Evolutionary conservation across 768 basidiomycete species (phyloP).

Genomic region (Tylopilus rubrobrunneus): DNA sequence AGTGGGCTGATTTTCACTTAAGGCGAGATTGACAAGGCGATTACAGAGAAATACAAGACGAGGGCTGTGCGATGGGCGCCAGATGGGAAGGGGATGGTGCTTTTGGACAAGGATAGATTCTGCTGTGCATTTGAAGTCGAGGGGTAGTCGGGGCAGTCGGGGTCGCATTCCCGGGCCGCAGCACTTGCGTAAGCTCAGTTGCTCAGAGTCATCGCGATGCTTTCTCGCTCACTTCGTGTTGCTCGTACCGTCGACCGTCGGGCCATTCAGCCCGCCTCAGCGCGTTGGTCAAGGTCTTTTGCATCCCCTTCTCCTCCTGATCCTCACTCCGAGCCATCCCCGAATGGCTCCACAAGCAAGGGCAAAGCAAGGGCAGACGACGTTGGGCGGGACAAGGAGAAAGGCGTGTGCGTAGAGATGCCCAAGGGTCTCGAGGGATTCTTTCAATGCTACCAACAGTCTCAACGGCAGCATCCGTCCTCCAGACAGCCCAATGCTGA

Average conservation of each 20-base stretch:
- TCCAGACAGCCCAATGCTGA: constrained; percentile 27
- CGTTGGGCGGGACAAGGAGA: constrained; percentile 30
- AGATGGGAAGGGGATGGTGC: constrained; percentile 76
- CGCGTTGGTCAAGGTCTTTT: constrained; percentile 39
- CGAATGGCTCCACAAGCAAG: constrained; percentile 22
- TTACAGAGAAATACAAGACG: constrained; percentile 64
- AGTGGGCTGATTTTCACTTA: background rate
- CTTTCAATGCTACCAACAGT: constrained; percentile 60
- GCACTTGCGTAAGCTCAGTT: too few relatives aligned
- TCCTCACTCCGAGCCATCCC: constrained; percentile 25
- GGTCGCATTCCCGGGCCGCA: background rate
- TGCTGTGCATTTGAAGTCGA: constrained; percentile 84
- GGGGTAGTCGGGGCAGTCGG: constrained; percentile 27
- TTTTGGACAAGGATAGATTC: constrained; percentile 75
- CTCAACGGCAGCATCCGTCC: constrained; percentile 31
- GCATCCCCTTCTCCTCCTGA: constrained; percentile 43
- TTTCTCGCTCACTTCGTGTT: constrained; percentile 60
- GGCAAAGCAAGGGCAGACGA: constrained; percentile 34
- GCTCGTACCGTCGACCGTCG: constrained; percentile 42
- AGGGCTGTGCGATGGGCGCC: constrained; percentile 75
- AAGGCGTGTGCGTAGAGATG: constrained; percentile 36
- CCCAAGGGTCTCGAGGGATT: constrained; percentile 75
- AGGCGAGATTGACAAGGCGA: background rate
- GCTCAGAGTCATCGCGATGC: constrained; percentile 51
- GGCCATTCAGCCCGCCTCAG: constrained; percentile 31